Percentiles rank a stretch among this genome's conserved stretches.
Conservation (phyloP, 2,329 filamentous ascomycete species). For the Calonectria montana region DNA sequence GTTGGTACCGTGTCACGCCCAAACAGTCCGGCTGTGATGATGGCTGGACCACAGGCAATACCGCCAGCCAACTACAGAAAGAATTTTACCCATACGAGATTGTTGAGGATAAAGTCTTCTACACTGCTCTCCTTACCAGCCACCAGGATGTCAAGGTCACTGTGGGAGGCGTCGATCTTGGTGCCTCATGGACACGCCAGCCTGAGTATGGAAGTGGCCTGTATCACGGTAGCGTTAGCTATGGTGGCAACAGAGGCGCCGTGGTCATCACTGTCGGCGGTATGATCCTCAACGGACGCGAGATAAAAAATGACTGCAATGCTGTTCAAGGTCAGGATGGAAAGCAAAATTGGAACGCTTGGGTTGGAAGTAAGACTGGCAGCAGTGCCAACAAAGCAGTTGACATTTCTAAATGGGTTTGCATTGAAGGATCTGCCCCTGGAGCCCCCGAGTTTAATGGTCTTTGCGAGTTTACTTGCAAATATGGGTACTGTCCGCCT, state of each 20-base stretch:
- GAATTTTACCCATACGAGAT: background rate
- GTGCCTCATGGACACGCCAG: background rate
- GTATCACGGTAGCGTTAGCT: conserved; percentile 1
- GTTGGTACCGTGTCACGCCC: conserved; percentile 2
- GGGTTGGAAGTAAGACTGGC: conserved; percentile 6
- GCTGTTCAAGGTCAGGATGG: background rate
- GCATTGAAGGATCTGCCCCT: conserved; percentile 3
- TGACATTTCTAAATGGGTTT: conserved; percentile 9
- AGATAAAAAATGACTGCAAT: background rate
- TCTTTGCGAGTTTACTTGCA: conserved; percentile 7
- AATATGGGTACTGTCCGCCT: conserved; percentile 6
- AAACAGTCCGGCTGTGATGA: conserved; percentile 11
- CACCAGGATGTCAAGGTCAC: background rate
- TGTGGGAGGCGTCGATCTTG: background rate
- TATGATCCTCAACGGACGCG: background rate
- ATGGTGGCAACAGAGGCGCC: background rate
- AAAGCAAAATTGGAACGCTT: conserved; percentile 11
- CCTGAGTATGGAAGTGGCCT: conserved; percentile 11
- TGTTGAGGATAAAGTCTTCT: conserved; percentile 7
- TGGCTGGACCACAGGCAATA: background rate
- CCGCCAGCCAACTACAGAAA: conserved; percentile 1
- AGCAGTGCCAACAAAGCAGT: background rate
- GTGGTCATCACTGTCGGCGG: background rate
- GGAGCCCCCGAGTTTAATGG: conserved; percentile 1
- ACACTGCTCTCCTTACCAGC: background rate